Evolutionary conservation across 257 asterid genomes (phyloP), one percentile per base, ranked within the genome.

Genomic region (Salvia miltiorrhiza): DNA sequence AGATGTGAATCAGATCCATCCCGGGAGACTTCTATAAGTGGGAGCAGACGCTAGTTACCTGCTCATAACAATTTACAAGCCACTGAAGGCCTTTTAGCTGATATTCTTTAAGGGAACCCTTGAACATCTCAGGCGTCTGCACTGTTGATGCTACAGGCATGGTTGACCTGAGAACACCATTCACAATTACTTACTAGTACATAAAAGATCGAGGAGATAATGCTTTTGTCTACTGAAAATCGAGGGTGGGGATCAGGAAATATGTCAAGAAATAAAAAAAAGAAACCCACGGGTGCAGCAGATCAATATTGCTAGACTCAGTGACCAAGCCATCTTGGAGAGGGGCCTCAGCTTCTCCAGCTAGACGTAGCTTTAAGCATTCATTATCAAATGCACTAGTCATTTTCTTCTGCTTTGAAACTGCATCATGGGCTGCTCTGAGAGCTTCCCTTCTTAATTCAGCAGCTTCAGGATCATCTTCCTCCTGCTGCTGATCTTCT

Each of bases 21-120:
- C 19, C 24, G 50, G 67, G 9, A 58, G 40, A 65, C 65, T 79
- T 74, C 47, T 16, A 67, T 50, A 53, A 23, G 63, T 43, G 66
- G 44, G 73, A 58, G 40, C 45, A 14, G 53, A 20, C 44, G 41
- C 9, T 73, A 43, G 16, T 52, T 76, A 93, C 98, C 97, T 94
- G 97, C 75, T 94, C 99, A 80, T 94, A 94, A 81, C 97, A 91
- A 85, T 91, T 94, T 43, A 94, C 97, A 59, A 94, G 99, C 99
- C 99, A 94, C 72, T 94, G 97, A 69, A 94, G 96, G 58, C 99
- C 99, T 83, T 85, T 94, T 47, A 91, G 83, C 81, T 94, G 99
- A 78, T 94, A 94, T 63, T 85, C 99, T 72, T 89, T 91, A 30
- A 94, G 97, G 77, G 89, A 78, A 69, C 97, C 99, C 80, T 89